Evolutionary conservation across 495 filamentous ascomycete genomes (phyloP).

Genomic region (Neurospora terricola): DNA sequence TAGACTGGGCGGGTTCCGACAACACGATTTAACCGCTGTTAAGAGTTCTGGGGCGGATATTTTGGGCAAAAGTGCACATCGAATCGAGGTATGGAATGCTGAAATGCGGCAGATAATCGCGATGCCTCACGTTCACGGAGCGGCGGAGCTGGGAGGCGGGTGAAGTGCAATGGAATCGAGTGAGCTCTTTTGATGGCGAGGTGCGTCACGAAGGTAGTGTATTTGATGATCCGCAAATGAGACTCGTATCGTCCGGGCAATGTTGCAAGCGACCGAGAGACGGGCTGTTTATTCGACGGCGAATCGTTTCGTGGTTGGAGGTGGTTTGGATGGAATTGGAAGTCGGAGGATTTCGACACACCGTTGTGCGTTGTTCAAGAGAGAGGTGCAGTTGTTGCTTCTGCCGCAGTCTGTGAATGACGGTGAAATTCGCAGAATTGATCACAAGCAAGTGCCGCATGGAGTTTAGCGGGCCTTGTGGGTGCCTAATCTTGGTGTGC

Average conservation of each 20-base stretch:
- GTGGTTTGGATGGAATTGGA: neutral
- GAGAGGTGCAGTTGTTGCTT: neutral
- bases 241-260: neutral
- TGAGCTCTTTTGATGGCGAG: neutral
- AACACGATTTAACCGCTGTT: neutral
- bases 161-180: neutral
- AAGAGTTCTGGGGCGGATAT: neutral
- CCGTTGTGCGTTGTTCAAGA: neutral
- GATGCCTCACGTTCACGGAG: neutral
- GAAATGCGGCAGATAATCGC: neutral
- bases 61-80: neutral
- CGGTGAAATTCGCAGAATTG: neutral
- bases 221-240: neutral
- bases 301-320: neutral
- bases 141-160: neutral
- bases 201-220: neutral
- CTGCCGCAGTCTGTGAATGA: neutral
- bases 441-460: neutral
- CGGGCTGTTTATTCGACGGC: neutral
- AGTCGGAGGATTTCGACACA: neutral
- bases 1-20: neutral
- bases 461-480: neutral
- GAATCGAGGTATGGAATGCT: neutral
- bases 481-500: neutral
- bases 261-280: neutral